Evolutionary conservation across 2,329 filamentous ascomycete genomes (phyloP).

Genomic region (Apiospora malaysiana): DNA sequence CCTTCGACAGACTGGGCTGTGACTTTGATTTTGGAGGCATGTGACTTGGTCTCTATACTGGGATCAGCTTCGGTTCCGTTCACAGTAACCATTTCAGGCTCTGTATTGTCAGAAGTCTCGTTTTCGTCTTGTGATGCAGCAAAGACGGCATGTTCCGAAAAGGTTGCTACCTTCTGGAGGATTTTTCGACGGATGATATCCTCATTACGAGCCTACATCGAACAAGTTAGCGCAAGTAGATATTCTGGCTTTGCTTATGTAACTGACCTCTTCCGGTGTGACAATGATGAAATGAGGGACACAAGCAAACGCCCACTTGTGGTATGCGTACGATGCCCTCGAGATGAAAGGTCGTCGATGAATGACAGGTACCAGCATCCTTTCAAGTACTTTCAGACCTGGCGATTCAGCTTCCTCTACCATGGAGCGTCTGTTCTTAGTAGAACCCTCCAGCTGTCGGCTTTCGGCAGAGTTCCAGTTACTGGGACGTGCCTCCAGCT

Average conservation of each 20-base stretch:
- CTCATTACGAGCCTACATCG: constrained; percentile 57
- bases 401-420: constrained; percentile 52
- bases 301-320: constrained; percentile 39
- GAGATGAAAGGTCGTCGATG: constrained; percentile 57
- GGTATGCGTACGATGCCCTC: constrained; percentile 37
- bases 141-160: constrained; percentile 75
- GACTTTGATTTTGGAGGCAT: constrained; percentile 55
- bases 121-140: constrained; percentile 43
- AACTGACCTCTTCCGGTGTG: constrained; percentile 70
- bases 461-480: constrained; percentile 70
- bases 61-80: constrained; percentile 51
- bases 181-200: constrained; percentile 82
- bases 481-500: constrained; percentile 79
- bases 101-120: constrained; percentile 58
- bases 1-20: constrained; percentile 81
- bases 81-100: constrained; percentile 73
- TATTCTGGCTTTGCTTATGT: not conserved
- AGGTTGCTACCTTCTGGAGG: constrained; percentile 74
- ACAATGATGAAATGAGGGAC: constrained; percentile 76
- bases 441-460: constrained; percentile 49
- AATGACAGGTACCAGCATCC: constrained; percentile 73
- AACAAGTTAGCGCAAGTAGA: constrained; percentile 37
- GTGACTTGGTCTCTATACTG: constrained; percentile 5
- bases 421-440: constrained; percentile 48
- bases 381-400: constrained; percentile 63